Evolutionary conservation across 2,329 filamentous ascomycete species (phyloP).

Genomic region (Lasiodiplodia theobromae): DNA sequence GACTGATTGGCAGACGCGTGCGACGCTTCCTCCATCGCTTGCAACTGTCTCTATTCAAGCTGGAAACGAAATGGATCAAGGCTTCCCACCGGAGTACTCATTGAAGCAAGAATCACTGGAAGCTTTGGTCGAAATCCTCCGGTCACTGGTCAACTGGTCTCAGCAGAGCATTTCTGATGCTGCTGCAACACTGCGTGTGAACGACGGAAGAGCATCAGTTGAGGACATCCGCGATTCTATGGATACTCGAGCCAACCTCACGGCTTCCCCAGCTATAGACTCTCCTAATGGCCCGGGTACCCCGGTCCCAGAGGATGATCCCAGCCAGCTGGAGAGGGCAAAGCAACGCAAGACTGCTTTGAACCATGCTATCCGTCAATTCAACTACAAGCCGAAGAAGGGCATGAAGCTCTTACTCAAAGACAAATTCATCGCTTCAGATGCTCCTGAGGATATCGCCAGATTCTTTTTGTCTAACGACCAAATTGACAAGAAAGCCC

Average conservation of each 20-base stretch:
- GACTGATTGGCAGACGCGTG: conserved; percentile 83
- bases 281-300: conserved; percentile 24
- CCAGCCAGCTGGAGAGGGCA: conserved; percentile 89
- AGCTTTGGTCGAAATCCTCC: conserved; percentile 84
- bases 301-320: conserved; percentile 77
- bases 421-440: conserved; percentile 85
- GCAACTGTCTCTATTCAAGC: conserved; percentile 76
- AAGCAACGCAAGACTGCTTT: conserved; percentile 94
- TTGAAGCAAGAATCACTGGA: conserved; percentile 91
- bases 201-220: conserved; percentile 58
- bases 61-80: conserved; percentile 65
- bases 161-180: conserved; percentile 66
- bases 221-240: conserved; percentile 74
- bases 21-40: conserved; percentile 85
- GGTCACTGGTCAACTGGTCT: conserved; percentile 93
- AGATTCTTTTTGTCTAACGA: conserved; percentile 82
- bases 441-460: conserved; percentile 82
- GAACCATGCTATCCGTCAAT: conserved; percentile 85
- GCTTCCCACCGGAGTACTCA: conserved; percentile 86
- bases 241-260: conserved; percentile 64
- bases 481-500: conserved; percentile 85
- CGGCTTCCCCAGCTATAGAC: conserved; percentile 14
- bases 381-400: conserved; percentile 97
- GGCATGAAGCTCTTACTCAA: conserved; percentile 84
- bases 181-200: conserved; percentile 48